phyloP scores from a whole-genome alignment of 768 basidiomycete species.

The Mycena rebaudengoi region DNA sequence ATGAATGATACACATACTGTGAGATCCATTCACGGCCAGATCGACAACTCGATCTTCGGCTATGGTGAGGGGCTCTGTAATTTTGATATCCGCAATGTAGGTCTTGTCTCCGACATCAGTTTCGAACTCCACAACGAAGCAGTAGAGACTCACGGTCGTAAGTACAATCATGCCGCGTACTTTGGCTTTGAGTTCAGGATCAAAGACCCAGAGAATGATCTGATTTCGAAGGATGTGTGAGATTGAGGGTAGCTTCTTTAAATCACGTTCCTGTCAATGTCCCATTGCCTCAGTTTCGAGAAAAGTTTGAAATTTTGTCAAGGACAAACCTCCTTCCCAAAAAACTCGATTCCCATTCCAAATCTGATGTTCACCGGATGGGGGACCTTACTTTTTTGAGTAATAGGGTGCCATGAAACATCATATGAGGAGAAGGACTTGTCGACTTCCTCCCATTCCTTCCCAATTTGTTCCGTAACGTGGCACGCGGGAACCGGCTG shows the following conservation, averaged over 20 bases:
- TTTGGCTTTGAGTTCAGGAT: constrained; percentile 5
- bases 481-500: background rate
- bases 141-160: background rate
- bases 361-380: background rate
- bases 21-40: background rate
- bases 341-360: constrained; percentile 13
- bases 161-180: constrained; percentile 4
- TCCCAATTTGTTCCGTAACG: background rate
- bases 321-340: background rate
- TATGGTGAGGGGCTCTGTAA: background rate
- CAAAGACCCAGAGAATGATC: constrained; percentile 7
- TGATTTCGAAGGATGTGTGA: constrained; percentile 12
- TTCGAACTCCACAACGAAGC: background rate
- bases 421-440: constrained; percentile 9
- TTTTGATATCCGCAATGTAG: constrained; percentile 11
- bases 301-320: background rate
- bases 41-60: background rate
- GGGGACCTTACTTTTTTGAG: background rate
- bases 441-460: background rate
- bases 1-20: no score
- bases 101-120: background rate
- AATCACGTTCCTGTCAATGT: background rate
- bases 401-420: background rate
- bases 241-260: background rate
- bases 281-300: background rate